A percentile compares a stretch with the other conserved stretches of the same genome.
Conservation (phyloP, 805 yeast species). For the Zygosaccharomyces bisporus region DNA sequence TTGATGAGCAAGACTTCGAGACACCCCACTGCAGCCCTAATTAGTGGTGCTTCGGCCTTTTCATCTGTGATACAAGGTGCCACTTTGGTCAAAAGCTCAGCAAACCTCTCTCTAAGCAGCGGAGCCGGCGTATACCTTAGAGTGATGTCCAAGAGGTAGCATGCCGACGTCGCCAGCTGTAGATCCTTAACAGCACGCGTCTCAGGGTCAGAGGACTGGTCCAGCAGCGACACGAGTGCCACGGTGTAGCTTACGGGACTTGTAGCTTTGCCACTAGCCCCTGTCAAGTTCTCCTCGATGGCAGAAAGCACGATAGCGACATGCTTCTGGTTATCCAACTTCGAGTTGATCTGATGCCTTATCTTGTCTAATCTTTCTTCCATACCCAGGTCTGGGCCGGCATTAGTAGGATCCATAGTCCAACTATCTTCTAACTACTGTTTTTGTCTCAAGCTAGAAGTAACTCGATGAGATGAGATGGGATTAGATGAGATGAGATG, state of each 20-base stretch:
- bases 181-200: conserved; percentile 52
- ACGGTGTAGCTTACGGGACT: conserved; percentile 81
- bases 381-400: conserved; percentile 44
- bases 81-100: conserved; percentile 70
- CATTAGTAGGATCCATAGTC: conserved; percentile 34
- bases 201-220: conserved; percentile 55
- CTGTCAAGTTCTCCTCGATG: conserved; percentile 81
- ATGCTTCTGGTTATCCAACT: conserved; percentile 80
- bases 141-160: conserved; percentile 77
- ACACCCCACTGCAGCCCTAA: conserved; percentile 81
- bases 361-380: conserved; percentile 63
- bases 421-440: too few species aligned
- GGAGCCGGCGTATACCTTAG: conserved; percentile 69
- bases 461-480: conserved; percentile 14
- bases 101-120: conserved; percentile 68
- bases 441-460: too few species aligned
- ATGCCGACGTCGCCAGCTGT: conserved; percentile 66
- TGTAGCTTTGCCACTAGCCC: conserved; percentile 45
- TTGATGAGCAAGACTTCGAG: conserved; percentile 74
- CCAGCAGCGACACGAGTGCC: conserved; percentile 75
- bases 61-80: conserved; percentile 75
- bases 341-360: conserved; percentile 70
- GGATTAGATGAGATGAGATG: conserved; percentile 32
- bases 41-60: conserved; percentile 71
- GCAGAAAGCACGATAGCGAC: conserved; percentile 80